Percentiles rank a stretch among this genome's conserved stretches.
Conservation (phyloP, 108 stramenopile species). For the Epithemia pelagica region DNA sequence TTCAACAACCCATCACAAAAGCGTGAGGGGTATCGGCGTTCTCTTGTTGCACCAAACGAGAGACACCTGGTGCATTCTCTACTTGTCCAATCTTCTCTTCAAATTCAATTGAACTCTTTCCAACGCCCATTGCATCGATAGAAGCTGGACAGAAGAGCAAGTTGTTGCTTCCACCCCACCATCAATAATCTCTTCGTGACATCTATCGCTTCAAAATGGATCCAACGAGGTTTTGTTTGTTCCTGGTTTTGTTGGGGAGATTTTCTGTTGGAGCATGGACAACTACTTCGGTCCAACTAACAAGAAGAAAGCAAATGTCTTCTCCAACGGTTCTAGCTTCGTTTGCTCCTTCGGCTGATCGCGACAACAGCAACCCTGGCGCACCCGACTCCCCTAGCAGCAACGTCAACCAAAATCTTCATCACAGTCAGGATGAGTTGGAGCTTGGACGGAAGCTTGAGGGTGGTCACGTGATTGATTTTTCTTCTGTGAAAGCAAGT, state of each 20-base stretch:
- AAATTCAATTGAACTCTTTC: no score
- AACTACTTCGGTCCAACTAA: no score
- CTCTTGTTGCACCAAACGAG: no score
- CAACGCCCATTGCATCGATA: no score
- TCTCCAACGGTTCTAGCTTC: background rate
- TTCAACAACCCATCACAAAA: no score
- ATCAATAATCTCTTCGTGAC: background rate
- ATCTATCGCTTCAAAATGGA: background rate
- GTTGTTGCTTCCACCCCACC: background rate
- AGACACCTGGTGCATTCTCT: no score
- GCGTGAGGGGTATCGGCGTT: no score
- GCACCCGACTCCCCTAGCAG: background rate
- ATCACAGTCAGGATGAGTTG: constrained; percentile 26
- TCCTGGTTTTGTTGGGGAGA: background rate
- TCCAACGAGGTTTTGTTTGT: background rate
- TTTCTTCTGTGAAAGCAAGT: constrained; percentile 63
- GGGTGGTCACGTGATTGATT: constrained; percentile 79
- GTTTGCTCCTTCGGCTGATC: background rate
- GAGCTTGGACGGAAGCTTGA: constrained; percentile 57
- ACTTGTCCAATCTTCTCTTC: no score
- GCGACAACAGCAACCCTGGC: background rate
- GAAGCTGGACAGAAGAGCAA: no score
- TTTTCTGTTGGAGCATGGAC: background rate
- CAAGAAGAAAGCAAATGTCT: no score
- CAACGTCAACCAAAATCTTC: background rate